Evolutionary conservation across 805 yeast genomes (phyloP).

Genomic region (Lipomyces oligophaga): DNA sequence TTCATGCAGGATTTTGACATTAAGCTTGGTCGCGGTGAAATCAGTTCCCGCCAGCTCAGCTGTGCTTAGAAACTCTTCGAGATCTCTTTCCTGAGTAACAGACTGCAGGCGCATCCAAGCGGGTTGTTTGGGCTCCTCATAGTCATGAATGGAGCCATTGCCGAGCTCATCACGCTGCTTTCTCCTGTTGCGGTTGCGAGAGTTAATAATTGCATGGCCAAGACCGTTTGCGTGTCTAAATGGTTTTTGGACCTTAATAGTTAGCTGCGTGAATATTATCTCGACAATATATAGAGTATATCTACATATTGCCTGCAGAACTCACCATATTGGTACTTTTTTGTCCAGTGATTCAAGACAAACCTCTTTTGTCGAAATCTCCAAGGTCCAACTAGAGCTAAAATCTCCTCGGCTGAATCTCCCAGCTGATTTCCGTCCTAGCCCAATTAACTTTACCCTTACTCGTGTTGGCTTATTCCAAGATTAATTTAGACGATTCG

Average conservation of each 20-base stretch:
- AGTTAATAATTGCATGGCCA: constrained; percentile 26
- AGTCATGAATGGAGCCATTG: constrained; percentile 6
- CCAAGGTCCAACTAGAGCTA: not conserved
- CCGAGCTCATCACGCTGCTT: constrained; percentile 10
- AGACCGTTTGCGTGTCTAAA: constrained; percentile 25
- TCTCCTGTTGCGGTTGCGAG: constrained; percentile 16
- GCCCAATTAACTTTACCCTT: not conserved
- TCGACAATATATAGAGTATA: not conserved
- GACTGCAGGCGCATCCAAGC: constrained; percentile 87
- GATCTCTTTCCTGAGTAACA: constrained; percentile 88
- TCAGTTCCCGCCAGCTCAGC: constrained; percentile 96
- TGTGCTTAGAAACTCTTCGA: constrained; percentile 91
- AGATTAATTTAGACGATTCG: no score
- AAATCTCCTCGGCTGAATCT: not conserved
- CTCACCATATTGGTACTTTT: not conserved
- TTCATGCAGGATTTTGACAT: constrained; percentile 77
- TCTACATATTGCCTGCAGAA: not conserved
- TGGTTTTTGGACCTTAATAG: constrained; percentile 22
- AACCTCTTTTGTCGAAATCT: not conserved
- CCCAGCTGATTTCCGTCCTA: not conserved
- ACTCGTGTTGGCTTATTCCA: not conserved
- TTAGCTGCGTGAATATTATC: not conserved
- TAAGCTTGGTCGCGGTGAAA: constrained; percentile 85
- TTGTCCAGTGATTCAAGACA: not conserved
- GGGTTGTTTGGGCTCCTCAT: constrained; percentile 43